A percentile compares a stretch with the other conserved stretches of the same genome.
phyloP scores from a whole-genome alignment of 495 filamentous ascomycete species.

The Cenococcum geophilum region DNA sequence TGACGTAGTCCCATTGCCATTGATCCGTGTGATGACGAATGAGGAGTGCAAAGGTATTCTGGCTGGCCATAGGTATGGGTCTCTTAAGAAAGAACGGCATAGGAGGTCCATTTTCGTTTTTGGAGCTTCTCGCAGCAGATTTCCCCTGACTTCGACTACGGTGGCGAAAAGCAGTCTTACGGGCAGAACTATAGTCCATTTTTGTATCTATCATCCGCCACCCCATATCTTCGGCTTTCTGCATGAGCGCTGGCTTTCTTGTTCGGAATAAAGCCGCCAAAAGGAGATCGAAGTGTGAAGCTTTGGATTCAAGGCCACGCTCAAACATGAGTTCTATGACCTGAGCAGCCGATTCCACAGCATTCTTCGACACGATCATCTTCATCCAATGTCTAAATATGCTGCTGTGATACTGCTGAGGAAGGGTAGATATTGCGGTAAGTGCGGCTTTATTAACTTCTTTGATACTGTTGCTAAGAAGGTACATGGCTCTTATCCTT shows the following conservation, averaged over 20 bases:
- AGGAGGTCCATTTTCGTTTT: neutral
- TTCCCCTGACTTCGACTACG: neutral
- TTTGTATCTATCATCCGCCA: slow-evolving; percentile 24
- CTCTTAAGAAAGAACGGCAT: neutral
- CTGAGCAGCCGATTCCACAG: slow-evolving; percentile 14
- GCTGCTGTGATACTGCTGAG: slow-evolving; percentile 14
- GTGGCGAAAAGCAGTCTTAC: neutral
- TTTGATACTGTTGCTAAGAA: slow-evolving; percentile 17
- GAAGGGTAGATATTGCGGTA: slow-evolving; percentile 13
- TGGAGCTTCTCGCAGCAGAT: neutral
- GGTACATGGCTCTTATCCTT: slow-evolving; percentile 17
- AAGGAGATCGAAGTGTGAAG: slow-evolving; percentile 26
- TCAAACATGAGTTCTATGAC: slow-evolving; percentile 28
- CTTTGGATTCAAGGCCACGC: slow-evolving; percentile 16
- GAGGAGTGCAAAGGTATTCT: slow-evolving; percentile 20
- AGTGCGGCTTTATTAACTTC: slow-evolving; percentile 22
- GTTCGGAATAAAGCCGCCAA: slow-evolving; percentile 18
- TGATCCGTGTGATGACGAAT: slow-evolving; percentile 19
- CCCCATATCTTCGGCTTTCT: slow-evolving; percentile 24
- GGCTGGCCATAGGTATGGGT: slow-evolving; percentile 20
- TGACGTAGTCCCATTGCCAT: slow-evolving; percentile 24
- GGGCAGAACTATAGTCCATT: neutral
- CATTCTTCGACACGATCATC: slow-evolving; percentile 6
- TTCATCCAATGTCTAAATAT: slow-evolving; percentile 25
- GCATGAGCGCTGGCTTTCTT: neutral